Evolutionary conservation across 345 rosid genomes (phyloP).

Genomic region (Sonneratia alba): DNA sequence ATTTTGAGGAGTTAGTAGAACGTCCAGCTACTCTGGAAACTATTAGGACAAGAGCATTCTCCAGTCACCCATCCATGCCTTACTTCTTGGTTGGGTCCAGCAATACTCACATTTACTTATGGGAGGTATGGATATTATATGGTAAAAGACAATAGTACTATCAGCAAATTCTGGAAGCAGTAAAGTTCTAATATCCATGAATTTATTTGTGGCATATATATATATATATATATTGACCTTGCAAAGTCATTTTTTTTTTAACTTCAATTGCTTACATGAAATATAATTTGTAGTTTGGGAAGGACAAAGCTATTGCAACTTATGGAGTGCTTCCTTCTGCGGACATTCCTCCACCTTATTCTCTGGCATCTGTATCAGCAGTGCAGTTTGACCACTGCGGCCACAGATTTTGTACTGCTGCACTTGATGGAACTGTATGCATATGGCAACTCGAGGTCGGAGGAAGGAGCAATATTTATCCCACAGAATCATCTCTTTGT

Average conservation of each 20-base stretch:
- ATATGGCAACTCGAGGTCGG: constrained; percentile 94
- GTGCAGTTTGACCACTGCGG: constrained; percentile 79
- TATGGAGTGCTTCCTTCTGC: constrained; percentile 88
- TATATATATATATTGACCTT: neutral
- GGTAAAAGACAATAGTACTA: neutral
- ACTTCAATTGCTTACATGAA: neutral
- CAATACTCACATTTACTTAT: constrained; percentile 77
- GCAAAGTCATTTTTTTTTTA: neutral
- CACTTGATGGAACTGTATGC: constrained; percentile 86
- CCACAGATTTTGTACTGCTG: constrained; percentile 81
- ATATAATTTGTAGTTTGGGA: constrained; percentile 55
- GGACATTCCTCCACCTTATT: constrained; percentile 78
- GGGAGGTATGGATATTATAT: constrained; percentile 62
- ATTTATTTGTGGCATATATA: neutral
- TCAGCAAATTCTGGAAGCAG: neutral
- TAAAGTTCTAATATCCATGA: neutral
- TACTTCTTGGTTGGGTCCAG: constrained; percentile 91
- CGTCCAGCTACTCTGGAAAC: constrained; percentile 65
- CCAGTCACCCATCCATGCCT: constrained; percentile 83
- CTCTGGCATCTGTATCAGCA: constrained; percentile 80
- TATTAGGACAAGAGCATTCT: constrained; percentile 66
- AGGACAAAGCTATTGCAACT: constrained; percentile 76
- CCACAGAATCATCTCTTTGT: constrained; percentile 86
- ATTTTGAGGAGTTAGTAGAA: constrained; percentile 58
- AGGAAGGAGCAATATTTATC: constrained; percentile 71